phyloP scores from a whole-genome alignment of 306 rosid genomes.

The Parietaria judaica region DNA sequence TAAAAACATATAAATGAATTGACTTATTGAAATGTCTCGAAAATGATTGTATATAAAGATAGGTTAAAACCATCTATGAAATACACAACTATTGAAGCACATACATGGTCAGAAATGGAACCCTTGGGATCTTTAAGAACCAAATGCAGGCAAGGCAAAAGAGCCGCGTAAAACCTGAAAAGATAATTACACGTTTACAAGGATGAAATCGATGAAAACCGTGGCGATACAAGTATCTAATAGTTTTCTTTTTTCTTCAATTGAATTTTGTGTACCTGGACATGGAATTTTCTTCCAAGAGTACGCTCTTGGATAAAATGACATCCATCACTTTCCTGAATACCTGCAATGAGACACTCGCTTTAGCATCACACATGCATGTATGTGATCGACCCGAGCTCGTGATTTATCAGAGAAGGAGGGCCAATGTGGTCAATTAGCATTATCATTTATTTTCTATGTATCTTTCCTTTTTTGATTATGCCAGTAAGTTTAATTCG shows the following conservation, averaged over 20 bases:
- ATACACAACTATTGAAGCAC: slow-evolving; percentile 16
- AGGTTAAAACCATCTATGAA: slow-evolving; percentile 5
- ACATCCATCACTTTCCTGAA: slow-evolving; percentile 77
- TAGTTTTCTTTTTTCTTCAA: slow-evolving; percentile 11
- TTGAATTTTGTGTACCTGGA: slow-evolving; percentile 41
- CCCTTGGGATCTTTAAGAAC: slow-evolving; percentile 57
- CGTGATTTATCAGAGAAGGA: too few species aligned
- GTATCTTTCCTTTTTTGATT: too few species aligned
- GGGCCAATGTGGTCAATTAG: too few species aligned
- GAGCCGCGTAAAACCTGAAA: slow-evolving; percentile 75
- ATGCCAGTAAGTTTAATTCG: too few species aligned
- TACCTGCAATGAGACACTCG: slow-evolving; percentile 34
- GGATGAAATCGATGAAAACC: slow-evolving; percentile 8
- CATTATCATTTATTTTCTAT: too few species aligned
- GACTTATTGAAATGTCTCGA: slow-evolving; percentile 17
- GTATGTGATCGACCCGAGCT: too few species aligned
- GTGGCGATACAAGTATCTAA: background rate
- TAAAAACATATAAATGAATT: background rate
- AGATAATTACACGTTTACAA: slow-evolving; percentile 19
- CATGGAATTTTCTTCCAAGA: slow-evolving; percentile 52
- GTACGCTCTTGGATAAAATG: slow-evolving; percentile 47
- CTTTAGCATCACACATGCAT: slow-evolving; percentile 9
- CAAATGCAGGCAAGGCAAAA: slow-evolving; percentile 68
- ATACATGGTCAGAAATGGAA: slow-evolving; percentile 81
- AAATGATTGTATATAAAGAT: slow-evolving; percentile 4